These are phyloP conservation scores for Aotearoamyces nothofagi DNA, from an alignment of 2,329 filamentous ascomycete genomes.

Conservation along the genomic window DNA sequence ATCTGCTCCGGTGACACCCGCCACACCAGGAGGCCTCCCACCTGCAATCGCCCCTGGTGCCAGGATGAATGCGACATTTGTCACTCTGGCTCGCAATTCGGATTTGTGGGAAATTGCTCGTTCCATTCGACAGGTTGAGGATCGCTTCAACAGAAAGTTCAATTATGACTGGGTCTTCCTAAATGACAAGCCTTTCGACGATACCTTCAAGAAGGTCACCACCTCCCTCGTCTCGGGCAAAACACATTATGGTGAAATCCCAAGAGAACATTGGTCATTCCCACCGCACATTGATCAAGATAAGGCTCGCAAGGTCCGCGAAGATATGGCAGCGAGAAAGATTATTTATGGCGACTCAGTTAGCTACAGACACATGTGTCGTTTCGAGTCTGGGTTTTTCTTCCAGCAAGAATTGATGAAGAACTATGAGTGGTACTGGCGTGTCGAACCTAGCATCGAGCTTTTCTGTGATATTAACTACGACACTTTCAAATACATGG, in stretches of 20 bases:
- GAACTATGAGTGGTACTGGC: slow-evolving; percentile 99
- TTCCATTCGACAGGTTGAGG: slow-evolving; percentile 91
- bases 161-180: slow-evolving; percentile 99
- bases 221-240: slow-evolving; percentile 80
- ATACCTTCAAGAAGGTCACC: slow-evolving; percentile 86
- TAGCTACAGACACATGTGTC: slow-evolving; percentile 98
- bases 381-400: slow-evolving; percentile 98
- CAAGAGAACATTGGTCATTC: slow-evolving; percentile 92
- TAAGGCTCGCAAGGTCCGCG: slow-evolving; percentile 74
- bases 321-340: slow-evolving; percentile 87
- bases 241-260: slow-evolving; percentile 80
- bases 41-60: slow-evolving; percentile 41
- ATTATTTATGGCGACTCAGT: slow-evolving; percentile 97
- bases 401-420: slow-evolving; percentile 88
- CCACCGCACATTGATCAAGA: slow-evolving; percentile 92
- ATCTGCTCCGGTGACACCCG: slow-evolving; percentile 10
- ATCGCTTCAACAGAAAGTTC: slow-evolving; percentile 93
- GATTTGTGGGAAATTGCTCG: slow-evolving; percentile 95
- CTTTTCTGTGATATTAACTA: slow-evolving; percentile 92
- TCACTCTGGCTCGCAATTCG: slow-evolving; percentile 82
- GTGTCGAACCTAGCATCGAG: slow-evolving; percentile 92
- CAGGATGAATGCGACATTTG: slow-evolving; percentile 93
- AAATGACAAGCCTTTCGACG: slow-evolving; percentile 90
- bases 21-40: slow-evolving; percentile 20
- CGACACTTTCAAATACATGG: slow-evolving; percentile 94